Evolutionary conservation across 495 filamentous ascomycete genomes (phyloP).

Genomic region (Pyrenula aspistea): DNA sequence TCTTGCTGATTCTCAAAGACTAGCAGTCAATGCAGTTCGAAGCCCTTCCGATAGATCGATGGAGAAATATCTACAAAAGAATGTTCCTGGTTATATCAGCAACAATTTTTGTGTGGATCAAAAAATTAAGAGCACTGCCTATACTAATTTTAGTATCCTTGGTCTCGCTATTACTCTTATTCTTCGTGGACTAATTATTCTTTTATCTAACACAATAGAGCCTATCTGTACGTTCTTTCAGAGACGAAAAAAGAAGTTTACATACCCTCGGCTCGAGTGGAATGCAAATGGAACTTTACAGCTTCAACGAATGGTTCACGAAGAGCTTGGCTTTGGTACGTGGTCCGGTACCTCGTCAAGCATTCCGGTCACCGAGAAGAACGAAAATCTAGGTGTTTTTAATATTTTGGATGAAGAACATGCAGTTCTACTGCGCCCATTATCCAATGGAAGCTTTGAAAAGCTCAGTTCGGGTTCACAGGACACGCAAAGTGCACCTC

Average conservation of each 20-base stretch:
- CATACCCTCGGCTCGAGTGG: neutral
- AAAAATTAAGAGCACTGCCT: neutral
- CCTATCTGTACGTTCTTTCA: neutral
- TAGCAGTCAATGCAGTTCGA: too few relatives aligned
- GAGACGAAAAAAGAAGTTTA: neutral
- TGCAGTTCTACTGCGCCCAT: too few relatives aligned
- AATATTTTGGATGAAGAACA: neutral
- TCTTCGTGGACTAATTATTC: neutral
- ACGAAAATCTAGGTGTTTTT: neutral
- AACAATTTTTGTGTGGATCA: too few relatives aligned
- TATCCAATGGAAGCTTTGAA: too few relatives aligned
- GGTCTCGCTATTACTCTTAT: neutral
- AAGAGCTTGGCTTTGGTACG: neutral
- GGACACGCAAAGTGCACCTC: too few relatives aligned
- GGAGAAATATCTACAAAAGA: too few relatives aligned
- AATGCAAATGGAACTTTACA: neutral
- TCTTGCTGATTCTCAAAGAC: too few relatives aligned
- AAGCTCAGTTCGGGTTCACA: too few relatives aligned
- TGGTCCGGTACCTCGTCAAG: neutral
- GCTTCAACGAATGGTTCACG: neutral
- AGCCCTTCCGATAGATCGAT: too few relatives aligned
- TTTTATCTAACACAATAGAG: neutral
- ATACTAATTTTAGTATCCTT: neutral
- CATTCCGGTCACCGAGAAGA: neutral
- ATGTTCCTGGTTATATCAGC: too few relatives aligned